phyloP scores from a whole-genome alignment of 2,329 filamentous ascomycete genomes.

The Hymenoscyphus salicellus region DNA sequence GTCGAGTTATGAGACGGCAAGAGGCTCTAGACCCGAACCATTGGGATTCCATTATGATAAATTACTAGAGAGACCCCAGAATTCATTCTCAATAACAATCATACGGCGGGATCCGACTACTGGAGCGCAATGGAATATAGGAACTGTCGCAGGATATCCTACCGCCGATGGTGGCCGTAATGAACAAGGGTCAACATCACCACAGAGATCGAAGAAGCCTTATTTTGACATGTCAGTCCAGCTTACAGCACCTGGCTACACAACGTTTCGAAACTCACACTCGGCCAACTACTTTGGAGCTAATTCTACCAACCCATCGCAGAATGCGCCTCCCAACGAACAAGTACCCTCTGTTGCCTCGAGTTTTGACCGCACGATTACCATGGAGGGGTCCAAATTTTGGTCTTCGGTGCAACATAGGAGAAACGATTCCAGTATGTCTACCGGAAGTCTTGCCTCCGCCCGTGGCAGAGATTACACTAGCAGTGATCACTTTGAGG shows the following conservation, averaged over 20 bases:
- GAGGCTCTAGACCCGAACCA: slow-evolving; percentile 1
- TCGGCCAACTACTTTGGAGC: background rate
- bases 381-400: slow-evolving; percentile 45
- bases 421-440: slow-evolving; percentile 28
- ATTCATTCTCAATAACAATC: slow-evolving; percentile 44
- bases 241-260: slow-evolving; percentile 36
- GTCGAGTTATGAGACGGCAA: slow-evolving; percentile 11
- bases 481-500: slow-evolving; percentile 12
- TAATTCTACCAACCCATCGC: background rate
- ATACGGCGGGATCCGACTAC: slow-evolving; percentile 72
- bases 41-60: background rate
- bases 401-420: slow-evolving; percentile 30
- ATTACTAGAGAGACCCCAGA: background rate
- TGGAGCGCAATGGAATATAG: slow-evolving; percentile 73
- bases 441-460: slow-evolving; percentile 13
- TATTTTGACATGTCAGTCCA: slow-evolving; percentile 35
- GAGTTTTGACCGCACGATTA: slow-evolving; percentile 52
- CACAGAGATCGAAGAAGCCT: slow-evolving; percentile 39
- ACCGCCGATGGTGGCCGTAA: slow-evolving; percentile 22
- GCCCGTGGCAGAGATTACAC: slow-evolving; percentile 22
- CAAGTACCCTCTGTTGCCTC: background rate
- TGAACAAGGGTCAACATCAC: slow-evolving; percentile 24
- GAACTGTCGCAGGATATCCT: slow-evolving; percentile 50
- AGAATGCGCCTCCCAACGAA: slow-evolving; percentile 5
- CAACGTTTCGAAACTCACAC: slow-evolving; percentile 27